Base-by-base conservation (phyloP, 2,329 filamentous ascomycete genomes). In the Verticillium nubilum region DNA sequence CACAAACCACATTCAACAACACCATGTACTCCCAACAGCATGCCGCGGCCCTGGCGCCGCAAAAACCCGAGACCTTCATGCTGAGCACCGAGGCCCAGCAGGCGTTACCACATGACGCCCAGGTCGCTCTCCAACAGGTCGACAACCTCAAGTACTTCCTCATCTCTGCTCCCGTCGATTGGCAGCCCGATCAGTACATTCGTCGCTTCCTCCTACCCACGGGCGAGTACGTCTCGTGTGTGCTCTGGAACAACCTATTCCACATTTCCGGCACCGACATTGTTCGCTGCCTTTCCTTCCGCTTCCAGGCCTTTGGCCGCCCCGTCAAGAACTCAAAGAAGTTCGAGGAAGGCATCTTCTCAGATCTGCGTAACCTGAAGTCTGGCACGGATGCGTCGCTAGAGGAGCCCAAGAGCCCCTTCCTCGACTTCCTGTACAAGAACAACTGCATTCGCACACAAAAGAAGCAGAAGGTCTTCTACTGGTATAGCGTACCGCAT, bases 391-490 rank as follows among this genome's bases (percentile, higher is more conserved):
- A 99, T 80, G 95, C 95, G 55, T 97, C 95, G 50, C 86, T 99
- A 62, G 95, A 99, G 78, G 95, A 99, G 80, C 95, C 95, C 59
- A 99, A 99, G 84, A 98, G 94, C 78, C 89, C 91, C 1, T 99
- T 99, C 78, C 85, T 99, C 63, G 95, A 99, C 77, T 99, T 98
- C 75, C 83, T 99, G 52, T 99, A 99, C 86, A 99, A 99, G 85
- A 99, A 99, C 85, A 99, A 99, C 82, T 99, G 95, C 84, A 99
- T 99, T 68, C 89, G 95, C 68, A 99, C 95, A 37, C 95, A 99
- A 77, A 99, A 99, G 87, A 99, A 99, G 84, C 95, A 99, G 73
- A 99, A 99, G 82, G 95, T 99, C 66, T 99, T 99, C 72, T 99
- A 98, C 80, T 99, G 95, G 95, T 99, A 98, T 79, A 97, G 93